Evolutionary conservation across 331 rosid genomes (phyloP).

Genomic region (Malus hybrid): DNA sequence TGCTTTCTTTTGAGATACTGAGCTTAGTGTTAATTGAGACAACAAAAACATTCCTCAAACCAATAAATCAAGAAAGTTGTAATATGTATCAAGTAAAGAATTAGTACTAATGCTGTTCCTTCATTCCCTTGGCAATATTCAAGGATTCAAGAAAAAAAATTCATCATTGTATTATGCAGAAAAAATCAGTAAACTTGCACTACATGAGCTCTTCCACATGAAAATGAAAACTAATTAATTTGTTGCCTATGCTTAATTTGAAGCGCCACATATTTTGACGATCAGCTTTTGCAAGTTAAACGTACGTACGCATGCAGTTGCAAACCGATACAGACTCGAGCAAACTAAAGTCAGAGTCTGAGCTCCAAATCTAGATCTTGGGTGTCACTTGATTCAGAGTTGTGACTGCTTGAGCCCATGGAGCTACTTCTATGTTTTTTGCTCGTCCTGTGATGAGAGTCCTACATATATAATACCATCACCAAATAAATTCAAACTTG

Average conservation of each 20-base stretch:
- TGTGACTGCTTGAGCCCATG: constrained; percentile 64
- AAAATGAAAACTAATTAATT: not conserved
- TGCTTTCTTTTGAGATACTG: too few relatives aligned
- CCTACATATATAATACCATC: constrained; percentile 28
- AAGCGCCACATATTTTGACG: not conserved
- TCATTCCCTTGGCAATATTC: not conserved
- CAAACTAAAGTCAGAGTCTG: constrained; percentile 57
- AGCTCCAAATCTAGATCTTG: constrained; percentile 96
- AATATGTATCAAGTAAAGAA: not conserved
- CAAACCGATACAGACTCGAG: not conserved
- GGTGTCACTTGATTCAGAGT: constrained; percentile 82
- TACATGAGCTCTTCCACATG: constrained; percentile 9
- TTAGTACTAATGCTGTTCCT: not conserved
- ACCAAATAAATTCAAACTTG: not conserved
- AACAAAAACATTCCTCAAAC: not conserved
- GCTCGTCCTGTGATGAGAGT: constrained; percentile 35
- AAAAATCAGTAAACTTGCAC: not conserved
- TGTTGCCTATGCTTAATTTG: constrained; percentile 1
- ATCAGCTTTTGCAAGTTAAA: not conserved
- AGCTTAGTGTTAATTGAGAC: too few relatives aligned
- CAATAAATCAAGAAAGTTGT: not conserved
- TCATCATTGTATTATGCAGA: constrained; percentile 3
- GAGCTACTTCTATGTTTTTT: constrained; percentile 51
- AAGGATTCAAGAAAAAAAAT: not conserved
- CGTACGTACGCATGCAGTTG: not conserved